phyloP scores from a whole-genome alignment of 139 green algal species.

The Picochlorum sp. region DNA sequence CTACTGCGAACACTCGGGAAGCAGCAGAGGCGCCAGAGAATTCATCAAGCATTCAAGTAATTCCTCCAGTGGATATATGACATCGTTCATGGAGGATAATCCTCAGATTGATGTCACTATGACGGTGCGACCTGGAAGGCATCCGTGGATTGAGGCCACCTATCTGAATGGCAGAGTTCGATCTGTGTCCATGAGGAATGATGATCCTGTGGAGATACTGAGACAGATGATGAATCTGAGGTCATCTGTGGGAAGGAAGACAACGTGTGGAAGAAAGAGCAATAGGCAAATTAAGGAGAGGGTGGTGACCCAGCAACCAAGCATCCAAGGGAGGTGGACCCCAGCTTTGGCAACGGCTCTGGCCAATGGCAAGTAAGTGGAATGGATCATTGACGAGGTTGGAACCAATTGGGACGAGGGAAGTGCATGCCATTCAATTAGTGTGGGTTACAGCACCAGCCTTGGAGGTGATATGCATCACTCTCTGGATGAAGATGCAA shows the following conservation, averaged over 20 bases:
- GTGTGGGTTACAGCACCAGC: too few relatives aligned
- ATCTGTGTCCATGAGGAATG: conserved; percentile 26
- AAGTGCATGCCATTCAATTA: too few relatives aligned
- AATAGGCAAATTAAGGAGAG: conserved; percentile 21
- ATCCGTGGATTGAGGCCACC: not conserved
- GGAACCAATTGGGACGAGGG: too few relatives aligned
- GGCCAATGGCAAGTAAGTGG: not conserved
- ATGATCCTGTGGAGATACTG: conserved; percentile 27
- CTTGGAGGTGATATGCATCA: too few relatives aligned
- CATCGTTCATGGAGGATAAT: conserved; percentile 26
- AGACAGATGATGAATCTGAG: conserved; percentile 27
- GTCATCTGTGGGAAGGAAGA: conserved; percentile 5
- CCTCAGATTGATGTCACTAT: conserved; percentile 20
- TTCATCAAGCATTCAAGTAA: not conserved
- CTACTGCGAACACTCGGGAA: conserved; percentile 34
- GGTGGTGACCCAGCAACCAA: conserved; percentile 8
- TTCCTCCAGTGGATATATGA: conserved; percentile 31
- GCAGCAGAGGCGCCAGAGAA: conserved; percentile 27
- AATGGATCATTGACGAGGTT: not conserved
- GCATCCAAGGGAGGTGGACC: conserved; percentile 23
- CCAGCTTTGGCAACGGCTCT: conserved; percentile 14
- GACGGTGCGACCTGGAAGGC: not conserved
- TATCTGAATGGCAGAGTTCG: conserved; percentile 13
- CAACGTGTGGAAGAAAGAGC: conserved; percentile 21
- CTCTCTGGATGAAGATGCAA: too few relatives aligned